Base-by-base conservation (phyloP, 2,329 filamentous ascomycete species). In the Didymella exigua region DNA sequence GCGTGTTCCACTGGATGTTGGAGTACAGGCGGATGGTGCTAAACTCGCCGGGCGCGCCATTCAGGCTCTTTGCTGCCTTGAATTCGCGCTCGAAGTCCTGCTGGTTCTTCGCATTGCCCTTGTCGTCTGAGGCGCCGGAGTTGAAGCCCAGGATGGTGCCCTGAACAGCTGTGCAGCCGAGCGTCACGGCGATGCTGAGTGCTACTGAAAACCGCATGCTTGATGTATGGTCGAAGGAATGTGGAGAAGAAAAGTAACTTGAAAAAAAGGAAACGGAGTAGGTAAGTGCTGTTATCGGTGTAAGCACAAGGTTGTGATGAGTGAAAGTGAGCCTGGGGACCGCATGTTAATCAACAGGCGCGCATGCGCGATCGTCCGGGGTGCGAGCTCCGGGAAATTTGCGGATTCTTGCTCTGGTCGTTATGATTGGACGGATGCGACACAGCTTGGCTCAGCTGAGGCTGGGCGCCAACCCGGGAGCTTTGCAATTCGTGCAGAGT, bases 11-110 rank as follows among this genome's bases (percentile, higher is more conserved):
- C 81, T 91, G 88, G 46, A 89, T 80, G 81, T 85, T 90, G 65
- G 88, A 90, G 77, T 88, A 91, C 24, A 91, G 80, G 57, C 89
- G 85, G 43, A 86, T 87, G 54, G 84, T 86, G 66, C 78, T 88
- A 79, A 89, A 91, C 46, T 84, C 84, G 19, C 80, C 77, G 31
- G 87, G 77, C 33, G 87, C 85, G 45, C 86, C 86, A 27, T 80
- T 77, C 8, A 92, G 84, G 47, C 77, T 78, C 63, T 85, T 80
- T 11, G 89, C 87, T 1, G 82, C 78, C 63, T 79, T 82, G 81
- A 90, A 91, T 75, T 89, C 84, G 65, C 81, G 77, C 78, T 89
- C 84, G 74, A 89, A 92, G 68, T 90, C 86, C 3, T 80, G 66
- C 72, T 90, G 83, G 51, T 68, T 67, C 78, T 89, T 89, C 67